A percentile compares a stretch with the other conserved stretches of the same genome.
phyloP scores from a whole-genome alignment of 768 basidiomycete genomes.

The Obba rivulosa region DNA sequence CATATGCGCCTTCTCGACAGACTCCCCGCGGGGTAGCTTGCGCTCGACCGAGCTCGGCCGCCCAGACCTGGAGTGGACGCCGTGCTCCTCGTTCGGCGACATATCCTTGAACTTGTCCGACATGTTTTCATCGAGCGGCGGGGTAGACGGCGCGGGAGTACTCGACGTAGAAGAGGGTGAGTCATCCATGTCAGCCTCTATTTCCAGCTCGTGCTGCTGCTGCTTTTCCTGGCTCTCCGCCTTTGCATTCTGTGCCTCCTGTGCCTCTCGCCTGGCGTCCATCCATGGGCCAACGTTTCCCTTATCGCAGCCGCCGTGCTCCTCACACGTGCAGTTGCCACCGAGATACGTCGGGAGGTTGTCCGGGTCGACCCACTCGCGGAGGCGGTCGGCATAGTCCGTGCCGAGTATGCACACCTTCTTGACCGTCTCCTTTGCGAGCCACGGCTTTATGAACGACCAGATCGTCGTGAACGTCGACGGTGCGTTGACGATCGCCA shows the following conservation, averaged over 20 bases:
- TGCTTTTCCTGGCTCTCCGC: background rate
- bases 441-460: conserved; percentile 64
- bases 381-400: conserved; percentile 51
- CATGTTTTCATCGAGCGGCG: conserved; percentile 3
- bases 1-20: conserved; percentile 8
- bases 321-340: conserved; percentile 58
- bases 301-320: conserved; percentile 51
- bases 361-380: conserved; percentile 57
- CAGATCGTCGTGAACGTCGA: conserved; percentile 70
- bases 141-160: background rate
- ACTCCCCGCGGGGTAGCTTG: conserved; percentile 1
- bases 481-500: conserved; percentile 69
- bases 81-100: background rate
- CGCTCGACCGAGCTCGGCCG: background rate
- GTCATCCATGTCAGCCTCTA: background rate
- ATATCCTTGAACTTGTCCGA: background rate
- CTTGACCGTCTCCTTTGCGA: conserved; percentile 64
- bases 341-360: conserved; percentile 57
- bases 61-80: background rate
- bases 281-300: conserved; percentile 71
- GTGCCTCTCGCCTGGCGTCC: conserved; percentile 33
- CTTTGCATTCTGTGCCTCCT: no score
- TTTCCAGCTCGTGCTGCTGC: background rate
- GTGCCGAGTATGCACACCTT: conserved; percentile 64
- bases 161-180: background rate